Evolutionary conservation across 2,329 filamentous ascomycete genomes (phyloP).

Genomic region (Trichoderma breve): DNA sequence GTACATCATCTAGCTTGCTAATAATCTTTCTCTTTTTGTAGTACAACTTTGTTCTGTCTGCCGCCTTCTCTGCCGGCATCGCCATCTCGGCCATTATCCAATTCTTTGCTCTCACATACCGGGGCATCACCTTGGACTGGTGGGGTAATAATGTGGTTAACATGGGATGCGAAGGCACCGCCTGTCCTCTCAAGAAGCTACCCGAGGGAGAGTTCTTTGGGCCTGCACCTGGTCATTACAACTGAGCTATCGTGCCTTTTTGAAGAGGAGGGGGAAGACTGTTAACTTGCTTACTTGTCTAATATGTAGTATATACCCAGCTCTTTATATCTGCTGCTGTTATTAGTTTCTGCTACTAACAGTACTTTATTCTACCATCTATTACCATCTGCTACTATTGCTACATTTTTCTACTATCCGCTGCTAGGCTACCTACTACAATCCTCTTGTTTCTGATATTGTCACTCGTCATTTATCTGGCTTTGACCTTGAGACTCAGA

Average conservation of each 20-base stretch:
- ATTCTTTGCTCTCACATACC: slow-evolving; percentile 41
- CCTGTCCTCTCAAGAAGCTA: slow-evolving; percentile 23
- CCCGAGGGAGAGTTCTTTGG: slow-evolving; percentile 31
- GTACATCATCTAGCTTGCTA: neutral
- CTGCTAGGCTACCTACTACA: too few relatives aligned
- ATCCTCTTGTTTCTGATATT: too few relatives aligned
- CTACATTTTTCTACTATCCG: too few relatives aligned
- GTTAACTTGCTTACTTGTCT: too few relatives aligned
- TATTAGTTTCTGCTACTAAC: too few relatives aligned
- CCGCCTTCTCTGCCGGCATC: slow-evolving; percentile 42
- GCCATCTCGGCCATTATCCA: slow-evolving; percentile 43
- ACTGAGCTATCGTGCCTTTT: neutral
- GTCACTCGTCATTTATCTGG: too few relatives aligned
- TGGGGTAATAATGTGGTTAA: slow-evolving; percentile 41
- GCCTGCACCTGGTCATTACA: slow-evolving; percentile 21
- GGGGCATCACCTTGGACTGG: slow-evolving; percentile 37
- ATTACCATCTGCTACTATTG: too few relatives aligned
- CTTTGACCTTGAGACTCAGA: too few relatives aligned
- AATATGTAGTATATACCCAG: too few relatives aligned
- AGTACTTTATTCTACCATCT: too few relatives aligned
- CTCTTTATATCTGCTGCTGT: too few relatives aligned
- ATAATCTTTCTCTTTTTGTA: slow-evolving; percentile 27
- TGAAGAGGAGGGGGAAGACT: too few relatives aligned
- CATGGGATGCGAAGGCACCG: slow-evolving; percentile 26
- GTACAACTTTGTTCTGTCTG: slow-evolving; percentile 47